These are phyloP conservation scores for Ziziphus jujuba DNA, from an alignment of 306 rosid species.

Conservation along the genomic window DNA sequence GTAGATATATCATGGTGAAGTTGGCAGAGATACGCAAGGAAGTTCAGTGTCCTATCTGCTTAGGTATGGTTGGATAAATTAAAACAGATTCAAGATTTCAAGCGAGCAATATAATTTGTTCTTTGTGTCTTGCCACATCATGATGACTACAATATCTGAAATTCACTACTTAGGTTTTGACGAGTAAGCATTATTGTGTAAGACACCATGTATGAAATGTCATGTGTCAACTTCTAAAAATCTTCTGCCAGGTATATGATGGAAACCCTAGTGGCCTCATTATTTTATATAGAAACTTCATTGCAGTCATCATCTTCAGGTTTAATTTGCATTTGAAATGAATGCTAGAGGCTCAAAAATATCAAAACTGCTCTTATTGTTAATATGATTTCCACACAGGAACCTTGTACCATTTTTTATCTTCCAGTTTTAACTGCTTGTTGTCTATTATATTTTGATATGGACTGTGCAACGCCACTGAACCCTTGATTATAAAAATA, in stretches of 20 bases:
- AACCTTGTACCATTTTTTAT: background rate
- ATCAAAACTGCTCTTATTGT: background rate
- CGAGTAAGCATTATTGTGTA: no score
- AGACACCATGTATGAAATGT: background rate
- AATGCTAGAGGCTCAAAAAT: background rate
- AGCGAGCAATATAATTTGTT: constrained; percentile 11
- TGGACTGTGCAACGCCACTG: background rate
- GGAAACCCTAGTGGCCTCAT: background rate
- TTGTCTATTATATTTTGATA: background rate
- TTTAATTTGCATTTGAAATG: background rate
- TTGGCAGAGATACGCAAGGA: constrained; percentile 68
- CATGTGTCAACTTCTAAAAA: background rate
- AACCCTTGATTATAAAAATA: background rate
- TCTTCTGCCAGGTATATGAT: background rate
- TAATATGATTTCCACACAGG: background rate
- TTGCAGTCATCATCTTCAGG: background rate
- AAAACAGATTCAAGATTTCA: constrained; percentile 12
- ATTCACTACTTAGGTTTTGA: background rate
- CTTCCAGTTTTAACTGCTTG: background rate
- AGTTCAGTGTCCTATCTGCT: constrained; percentile 84
- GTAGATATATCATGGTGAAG: constrained; percentile 53
- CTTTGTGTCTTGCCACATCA: background rate
- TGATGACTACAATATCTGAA: background rate
- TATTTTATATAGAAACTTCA: background rate
- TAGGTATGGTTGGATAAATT: constrained; percentile 45